Evolutionary conservation across 768 basidiomycete genomes (phyloP), one percentile per base, ranked within the genome.

Genomic region (Tricholoma sp.): DNA sequence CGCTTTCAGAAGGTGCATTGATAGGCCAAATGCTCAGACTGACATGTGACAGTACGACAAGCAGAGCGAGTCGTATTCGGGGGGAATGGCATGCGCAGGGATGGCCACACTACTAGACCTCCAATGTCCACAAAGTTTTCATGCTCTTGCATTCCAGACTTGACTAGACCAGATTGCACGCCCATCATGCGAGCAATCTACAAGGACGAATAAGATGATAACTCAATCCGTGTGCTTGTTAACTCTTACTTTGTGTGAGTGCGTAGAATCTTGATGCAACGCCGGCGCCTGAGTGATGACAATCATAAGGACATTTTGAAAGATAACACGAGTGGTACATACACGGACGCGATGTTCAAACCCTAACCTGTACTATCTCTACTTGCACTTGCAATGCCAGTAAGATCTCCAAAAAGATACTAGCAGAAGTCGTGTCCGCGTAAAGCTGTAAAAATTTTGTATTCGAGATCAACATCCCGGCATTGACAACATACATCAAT

Each of bases 401-500:
- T 81, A 86, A 86, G 44, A n/a, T n/a, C n/a, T n/a, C n/a, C n/a
- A n/a, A n/a, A n/a, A 87, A 74, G 63, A 89, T 89, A n/a, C 83
- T 76, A 1, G 79, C 86, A 13, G 79, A 79, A 2, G 88, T 89
- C 88, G 63, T 89, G 87, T 6, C 87, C 87, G 49, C 83, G 77
- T 29, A 89, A 47, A 1, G 66, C 66, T 15, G 62, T 54, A 20
- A 62, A 57, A 49, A 66, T 68, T 53, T 63, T 66, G 52, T 68
- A 68, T 29, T 62, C 65, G n/a, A n/a, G n/a, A 33, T 65, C 63
- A n/a, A n/a, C n/a, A n/a, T 62, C 50, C 6, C 10, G 66, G 59
- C 28, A 57, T 65, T 66, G 39, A 28, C 1, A 15, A 9, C 24
- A 29, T 41, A n/a, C 32, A 53, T 52, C 37, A 24, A 28, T 53